phyloP scores from a whole-genome alignment of 2,329 filamentous ascomycete genomes.

The Colletotrichum sp. region DNA sequence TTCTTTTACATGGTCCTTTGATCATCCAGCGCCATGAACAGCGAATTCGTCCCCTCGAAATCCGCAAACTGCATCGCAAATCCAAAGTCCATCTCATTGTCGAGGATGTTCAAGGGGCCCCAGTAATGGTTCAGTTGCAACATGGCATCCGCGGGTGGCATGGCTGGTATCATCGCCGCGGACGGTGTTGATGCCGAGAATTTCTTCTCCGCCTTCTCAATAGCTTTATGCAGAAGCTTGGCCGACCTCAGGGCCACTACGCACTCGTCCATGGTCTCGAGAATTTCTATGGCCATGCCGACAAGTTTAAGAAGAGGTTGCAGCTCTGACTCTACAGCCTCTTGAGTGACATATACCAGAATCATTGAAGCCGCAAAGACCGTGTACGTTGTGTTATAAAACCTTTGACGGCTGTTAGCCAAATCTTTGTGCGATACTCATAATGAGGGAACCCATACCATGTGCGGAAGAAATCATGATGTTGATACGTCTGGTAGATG shows the following conservation, averaged over 20 bases:
- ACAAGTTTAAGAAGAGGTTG: conserved; percentile 23
- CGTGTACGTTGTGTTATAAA: conserved; percentile 34
- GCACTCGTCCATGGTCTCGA: conserved; percentile 30
- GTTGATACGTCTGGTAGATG: conserved; percentile 30
- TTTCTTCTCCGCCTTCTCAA: conserved; percentile 23
- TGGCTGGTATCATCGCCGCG: not conserved
- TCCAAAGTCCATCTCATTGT: conserved; percentile 27
- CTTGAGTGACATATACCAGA: conserved; percentile 29
- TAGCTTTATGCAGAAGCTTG: conserved; percentile 27
- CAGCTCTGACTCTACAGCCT: conserved; percentile 22
- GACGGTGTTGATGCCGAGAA: not conserved
- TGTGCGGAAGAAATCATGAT: conserved; percentile 33
- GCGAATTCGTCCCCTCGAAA: conserved; percentile 13
- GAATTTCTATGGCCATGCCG: conserved; percentile 27
- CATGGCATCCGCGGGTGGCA: conserved; percentile 18
- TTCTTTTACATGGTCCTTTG: not conserved
- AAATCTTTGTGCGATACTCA: no score
- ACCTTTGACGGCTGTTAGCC: conserved; percentile 19
- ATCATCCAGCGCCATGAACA: conserved; percentile 7
- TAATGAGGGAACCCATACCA: conserved; percentile 18
- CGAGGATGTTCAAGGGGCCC: conserved; percentile 27
- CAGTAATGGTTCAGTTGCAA: conserved; percentile 27
- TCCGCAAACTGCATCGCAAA: conserved; percentile 25
- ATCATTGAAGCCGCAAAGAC: conserved; percentile 32
- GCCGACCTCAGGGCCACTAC: conserved; percentile 29